Evolutionary conservation across 1,284 basidiomycete species (phyloP).

Genomic region (Trichosporon sp.): DNA sequence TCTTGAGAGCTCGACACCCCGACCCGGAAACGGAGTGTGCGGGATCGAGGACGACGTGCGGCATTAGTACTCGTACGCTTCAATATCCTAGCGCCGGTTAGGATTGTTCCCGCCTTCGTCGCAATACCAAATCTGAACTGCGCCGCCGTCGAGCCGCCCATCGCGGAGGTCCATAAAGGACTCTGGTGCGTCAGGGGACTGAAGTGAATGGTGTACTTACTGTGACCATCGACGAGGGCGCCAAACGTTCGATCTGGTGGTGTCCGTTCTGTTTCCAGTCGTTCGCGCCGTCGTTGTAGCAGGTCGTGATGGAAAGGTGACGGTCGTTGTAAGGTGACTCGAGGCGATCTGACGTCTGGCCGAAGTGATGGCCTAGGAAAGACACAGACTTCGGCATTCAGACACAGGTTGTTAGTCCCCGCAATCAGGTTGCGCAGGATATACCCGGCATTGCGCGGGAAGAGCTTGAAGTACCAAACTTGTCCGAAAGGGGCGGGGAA

Average conservation of each 20-base stretch:
- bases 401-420: neutral
- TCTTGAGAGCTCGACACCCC: too few relatives aligned
- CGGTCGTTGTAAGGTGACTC: neutral
- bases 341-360: neutral
- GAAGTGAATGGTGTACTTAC: neutral
- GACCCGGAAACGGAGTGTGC: too few relatives aligned
- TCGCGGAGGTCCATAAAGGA: slow-evolving; percentile 23
- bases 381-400: neutral
- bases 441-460: neutral
- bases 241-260: neutral
- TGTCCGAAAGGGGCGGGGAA: neutral
- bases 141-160: slow-evolving; percentile 21
- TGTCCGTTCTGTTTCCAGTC: neutral
- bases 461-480: neutral
- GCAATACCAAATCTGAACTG: slow-evolving; percentile 25
- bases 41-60: too few relatives aligned
- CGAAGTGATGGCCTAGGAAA: neutral
- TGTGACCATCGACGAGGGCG: neutral
- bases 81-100: slow-evolving; percentile 20
- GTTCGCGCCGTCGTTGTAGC: neutral
- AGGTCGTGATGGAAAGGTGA: neutral
- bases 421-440: neutral
- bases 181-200: neutral
- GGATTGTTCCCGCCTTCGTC: slow-evolving; percentile 7
- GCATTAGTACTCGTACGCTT: neutral